Evolutionary conservation across 176 grass and related monocot genomes (phyloP), one percentile per base, ranked within the genome.

Genomic region (Dendrocalamus sinicus): DNA sequence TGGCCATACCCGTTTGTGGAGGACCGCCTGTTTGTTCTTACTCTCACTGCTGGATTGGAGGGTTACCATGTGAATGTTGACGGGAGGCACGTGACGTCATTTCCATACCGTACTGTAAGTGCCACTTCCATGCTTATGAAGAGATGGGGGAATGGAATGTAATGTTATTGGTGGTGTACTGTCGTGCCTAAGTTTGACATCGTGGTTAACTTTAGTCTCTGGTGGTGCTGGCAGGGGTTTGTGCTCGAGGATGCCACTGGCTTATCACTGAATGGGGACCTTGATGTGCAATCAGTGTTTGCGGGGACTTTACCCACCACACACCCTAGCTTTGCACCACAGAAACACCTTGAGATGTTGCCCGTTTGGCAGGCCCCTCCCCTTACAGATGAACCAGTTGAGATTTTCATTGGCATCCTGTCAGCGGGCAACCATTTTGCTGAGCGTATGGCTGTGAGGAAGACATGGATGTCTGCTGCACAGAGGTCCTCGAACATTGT

Each of bases 401-500:
- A 99, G 67, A 70, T 99, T 66, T 99, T 99, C 82, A 96, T 99
- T 5, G 97, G 97, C 69, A 99, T 99, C 66, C 87, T 99, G 41
- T 99, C 97, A 72, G 97, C 97, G 3, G 94, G 94, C 50, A 99
- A 99, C 79, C 97, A 96, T 81, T 99, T 99, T 86, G 94, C 90
- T 32, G 97, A 99, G 85, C 97, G 97, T 35, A 99, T 99, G 97
- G 90, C 97, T 8, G 94, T 86, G 16, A 94, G 97, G 44, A 99
- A 96, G 84, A 92, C 97, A 78, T 99, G 97, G 97, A 99, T 99
- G 90, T 90, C 90, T 48, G 78, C 92, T 79, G 89, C 91, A 6
- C 86, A 86, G 50, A 79, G 77, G 87, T 90, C 93, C 23, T 83
- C 74, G 0, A 92, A 96, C 86, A 66, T 98, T 1, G 90, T 98